These are phyloP conservation scores for Penicillium sp. DNA, from an alignment of 2,329 filamentous ascomycete species.

Conservation along the genomic window DNA sequence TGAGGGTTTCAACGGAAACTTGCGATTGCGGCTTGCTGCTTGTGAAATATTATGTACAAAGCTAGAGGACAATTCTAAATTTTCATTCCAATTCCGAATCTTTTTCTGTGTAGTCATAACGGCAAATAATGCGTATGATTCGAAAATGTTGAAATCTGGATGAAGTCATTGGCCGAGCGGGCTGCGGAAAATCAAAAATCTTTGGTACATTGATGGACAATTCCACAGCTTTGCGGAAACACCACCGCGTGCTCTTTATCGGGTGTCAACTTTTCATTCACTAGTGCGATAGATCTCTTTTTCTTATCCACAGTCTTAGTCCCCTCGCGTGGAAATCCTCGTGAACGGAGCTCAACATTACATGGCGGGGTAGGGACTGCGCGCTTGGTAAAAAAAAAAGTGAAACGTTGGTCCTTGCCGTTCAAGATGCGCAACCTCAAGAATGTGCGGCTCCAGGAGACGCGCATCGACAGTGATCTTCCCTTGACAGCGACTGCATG, in stretches of 20 bases:
- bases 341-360: constrained; percentile 14
- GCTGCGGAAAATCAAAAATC: constrained; percentile 37
- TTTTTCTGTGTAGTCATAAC: constrained; percentile 16
- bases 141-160: constrained; percentile 31
- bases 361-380: constrained; percentile 33
- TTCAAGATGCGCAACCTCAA: constrained; percentile 78
- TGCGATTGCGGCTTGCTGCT: constrained; percentile 19
- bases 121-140: constrained; percentile 13
- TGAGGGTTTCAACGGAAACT: constrained; percentile 9
- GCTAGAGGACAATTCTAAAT: constrained; percentile 30
- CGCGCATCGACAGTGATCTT: constrained; percentile 54
- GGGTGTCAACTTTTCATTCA: neutral
- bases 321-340: no score
- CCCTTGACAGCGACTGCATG: constrained; percentile 73
- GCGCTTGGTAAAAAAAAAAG: constrained; percentile 14
- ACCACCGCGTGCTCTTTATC: constrained; percentile 10
- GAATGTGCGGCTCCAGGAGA: constrained; percentile 65
- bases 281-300: no score
- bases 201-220: constrained; percentile 28
- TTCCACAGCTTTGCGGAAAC: constrained; percentile 12
- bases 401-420: constrained; percentile 21
- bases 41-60: constrained; percentile 36
- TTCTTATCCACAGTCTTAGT: no score
- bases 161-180: constrained; percentile 40
- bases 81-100: constrained; percentile 13